Conservation (phyloP, 176 grass and related monocot genomes). For the Musa itinerans region DNA sequence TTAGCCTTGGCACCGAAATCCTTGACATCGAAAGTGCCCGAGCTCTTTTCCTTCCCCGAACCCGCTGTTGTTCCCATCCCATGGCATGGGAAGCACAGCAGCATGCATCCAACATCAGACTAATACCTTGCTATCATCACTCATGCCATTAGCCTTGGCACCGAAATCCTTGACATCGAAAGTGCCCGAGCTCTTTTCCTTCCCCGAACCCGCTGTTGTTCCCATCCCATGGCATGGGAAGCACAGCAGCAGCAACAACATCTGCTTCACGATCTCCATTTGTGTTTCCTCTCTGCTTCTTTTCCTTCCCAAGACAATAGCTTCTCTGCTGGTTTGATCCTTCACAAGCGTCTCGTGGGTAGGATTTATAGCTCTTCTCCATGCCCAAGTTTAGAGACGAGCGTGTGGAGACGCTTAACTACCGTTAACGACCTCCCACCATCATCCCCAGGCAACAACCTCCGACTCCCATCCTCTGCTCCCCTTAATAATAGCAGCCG, state of each 20-base stretch:
- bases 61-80: not conserved
- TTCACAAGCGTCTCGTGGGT: not conserved
- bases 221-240: not conserved
- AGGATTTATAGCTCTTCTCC: not conserved
- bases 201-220: not conserved
- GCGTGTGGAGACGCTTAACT: not conserved
- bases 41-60: not conserved
- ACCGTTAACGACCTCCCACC: not conserved
- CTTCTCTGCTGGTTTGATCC: too few species aligned
- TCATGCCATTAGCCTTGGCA: slow-evolving; percentile 9
- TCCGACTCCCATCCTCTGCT: too few species aligned
- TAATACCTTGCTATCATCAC: slow-evolving; percentile 14
- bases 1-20: slow-evolving; percentile 16
- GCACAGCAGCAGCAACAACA: not conserved
- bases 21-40: not conserved
- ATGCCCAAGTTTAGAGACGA: not conserved
- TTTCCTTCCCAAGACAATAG: too few species aligned
- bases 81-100: not conserved
- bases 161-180: slow-evolving; percentile 15
- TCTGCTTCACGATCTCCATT: not conserved
- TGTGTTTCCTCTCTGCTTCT: not conserved
- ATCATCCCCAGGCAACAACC: not conserved
- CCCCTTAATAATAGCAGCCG: too few species aligned
- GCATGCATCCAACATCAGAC: not conserved
- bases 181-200: not conserved